These are phyloP conservation scores for Golubevia pallescens DNA, from an alignment of 1,284 basidiomycete species.

Conservation along the genomic window DNA sequence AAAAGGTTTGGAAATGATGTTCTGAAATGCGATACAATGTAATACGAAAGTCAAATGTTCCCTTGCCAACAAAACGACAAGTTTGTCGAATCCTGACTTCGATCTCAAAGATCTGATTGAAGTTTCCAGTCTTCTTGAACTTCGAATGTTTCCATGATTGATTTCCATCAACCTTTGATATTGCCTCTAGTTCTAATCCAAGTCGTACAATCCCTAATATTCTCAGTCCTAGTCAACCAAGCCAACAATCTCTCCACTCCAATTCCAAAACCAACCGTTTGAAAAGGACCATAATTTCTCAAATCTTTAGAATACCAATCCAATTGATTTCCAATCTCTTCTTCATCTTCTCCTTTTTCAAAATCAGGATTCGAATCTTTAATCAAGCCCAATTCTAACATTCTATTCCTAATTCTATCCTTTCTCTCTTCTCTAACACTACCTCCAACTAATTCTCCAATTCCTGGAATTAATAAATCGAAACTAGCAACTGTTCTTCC, in stretches of 20 bases:
- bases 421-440: conserved; percentile 80
- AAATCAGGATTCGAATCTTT: not conserved
- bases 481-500: conserved; percentile 85
- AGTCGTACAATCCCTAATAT: conserved; percentile 50
- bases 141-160: too few species aligned
- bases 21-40: too few species aligned
- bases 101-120: too few species aligned
- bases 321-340: conserved; percentile 1
- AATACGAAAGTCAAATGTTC: too few species aligned
- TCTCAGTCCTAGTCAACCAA: conserved; percentile 48
- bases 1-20: too few species aligned
- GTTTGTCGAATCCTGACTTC: too few species aligned
- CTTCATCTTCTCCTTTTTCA: not conserved
- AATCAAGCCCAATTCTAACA: conserved; percentile 13
- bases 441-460: conserved; percentile 91
- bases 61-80: too few species aligned
- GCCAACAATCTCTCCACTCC: conserved; percentile 52
- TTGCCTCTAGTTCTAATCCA: conserved; percentile 42
- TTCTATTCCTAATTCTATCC: conserved; percentile 14
- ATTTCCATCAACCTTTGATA: not conserved
- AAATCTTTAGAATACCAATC: conserved; percentile 51
- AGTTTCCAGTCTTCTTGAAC: too few species aligned
- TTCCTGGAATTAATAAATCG: conserved; percentile 83
- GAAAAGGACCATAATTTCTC: conserved; percentile 37
- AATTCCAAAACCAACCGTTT: conserved; percentile 57